Base-by-base conservation (phyloP, 495 filamentous ascomycete species). In the Penicillium bialowiezense region DNA sequence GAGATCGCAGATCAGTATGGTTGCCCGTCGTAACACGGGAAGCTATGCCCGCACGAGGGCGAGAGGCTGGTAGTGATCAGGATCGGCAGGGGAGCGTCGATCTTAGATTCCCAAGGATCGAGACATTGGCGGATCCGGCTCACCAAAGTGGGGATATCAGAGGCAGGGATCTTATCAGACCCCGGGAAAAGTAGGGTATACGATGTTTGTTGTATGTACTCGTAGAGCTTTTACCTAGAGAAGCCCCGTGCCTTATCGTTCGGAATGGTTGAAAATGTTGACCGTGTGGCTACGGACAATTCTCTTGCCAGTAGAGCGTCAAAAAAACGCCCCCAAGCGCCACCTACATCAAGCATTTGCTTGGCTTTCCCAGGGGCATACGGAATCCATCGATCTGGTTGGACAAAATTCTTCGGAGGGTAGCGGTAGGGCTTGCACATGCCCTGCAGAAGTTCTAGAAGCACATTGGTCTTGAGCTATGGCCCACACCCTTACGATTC, bases 21-120 rank as follows among this genome's bases (percentile, higher is more conserved):
- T 47, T 47, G 24, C 44, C 44, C 33, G 18, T 37, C 44, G 44
- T 36, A 37, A 46, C 33, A 46, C 19, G 5, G 26, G 3, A 36
- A 13, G 33, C 33, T 46, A 46, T 46, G 33, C 20, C 14, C 13
- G 14, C 19, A n/a, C 19, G 31, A 38, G 34, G 44, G 44, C 24
- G 17, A 23, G 24, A 3, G 23, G 15, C 29, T 14, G 10, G 17
- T 37, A 36, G 15, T 46, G 15, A 20, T 15, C 23, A 38, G 3
- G 44, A 47, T 38, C 44, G 44, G 10, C 23, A 15, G 12, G 23
- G 23, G 33, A 19, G 21, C 12, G 44, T 15, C 24, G 15, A 47
- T 31, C 44, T 12, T 12, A 21, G 36, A 47, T 38, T 31, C 15
- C 15, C 34, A 3, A 17, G 32, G 32, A 36, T 26, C 21, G 19